A percentile compares a stretch with the other conserved stretches of the same genome.
Evolutionary conservation across 345 rosid species (phyloP).

Genomic region (Pistacia integerrima): DNA sequence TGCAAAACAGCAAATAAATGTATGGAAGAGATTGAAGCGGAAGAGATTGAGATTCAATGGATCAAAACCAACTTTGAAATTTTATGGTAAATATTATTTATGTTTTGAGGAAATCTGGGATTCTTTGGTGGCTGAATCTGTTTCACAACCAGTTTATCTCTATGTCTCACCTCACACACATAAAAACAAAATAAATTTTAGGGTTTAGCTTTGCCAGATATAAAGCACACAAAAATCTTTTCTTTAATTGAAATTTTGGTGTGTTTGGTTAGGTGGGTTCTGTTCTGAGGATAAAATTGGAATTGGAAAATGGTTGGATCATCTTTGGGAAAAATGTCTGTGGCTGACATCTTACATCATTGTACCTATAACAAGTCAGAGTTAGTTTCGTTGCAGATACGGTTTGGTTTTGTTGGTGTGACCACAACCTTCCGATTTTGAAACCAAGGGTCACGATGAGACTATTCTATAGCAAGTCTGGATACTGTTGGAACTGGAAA

Average conservation of each 20-base stretch:
- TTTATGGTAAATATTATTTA: not conserved
- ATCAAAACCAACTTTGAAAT: conserved; percentile 37
- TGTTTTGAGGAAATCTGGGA: conserved; percentile 20
- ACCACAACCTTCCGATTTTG: not conserved
- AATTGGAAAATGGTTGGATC: not conserved
- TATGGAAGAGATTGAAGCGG: conserved; percentile 54
- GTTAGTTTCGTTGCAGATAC: not conserved
- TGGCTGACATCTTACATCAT: conserved; percentile 7
- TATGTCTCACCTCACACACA: conserved; percentile 15
- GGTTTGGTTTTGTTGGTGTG: not conserved
- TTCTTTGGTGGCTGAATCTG: conserved; percentile 56
- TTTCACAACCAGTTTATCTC: conserved; percentile 61
- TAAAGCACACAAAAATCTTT: too few relatives aligned
- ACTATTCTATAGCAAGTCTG: not conserved
- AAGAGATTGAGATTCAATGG: conserved; percentile 76
- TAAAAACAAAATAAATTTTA: not conserved
- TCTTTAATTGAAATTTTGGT: not conserved
- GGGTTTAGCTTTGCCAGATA: not conserved
- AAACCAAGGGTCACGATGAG: conserved; percentile 8
- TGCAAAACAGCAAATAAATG: conserved; percentile 31
- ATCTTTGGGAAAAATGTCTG: conserved; percentile 5
- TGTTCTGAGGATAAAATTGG: conserved; percentile 23
- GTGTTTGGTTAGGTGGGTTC: not conserved
- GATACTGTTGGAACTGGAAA: not conserved
- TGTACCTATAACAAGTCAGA: not conserved